Base-by-base conservation (phyloP, 371 early-diverging fungal species). In the Dinochytrium kinnereticum region DNA sequence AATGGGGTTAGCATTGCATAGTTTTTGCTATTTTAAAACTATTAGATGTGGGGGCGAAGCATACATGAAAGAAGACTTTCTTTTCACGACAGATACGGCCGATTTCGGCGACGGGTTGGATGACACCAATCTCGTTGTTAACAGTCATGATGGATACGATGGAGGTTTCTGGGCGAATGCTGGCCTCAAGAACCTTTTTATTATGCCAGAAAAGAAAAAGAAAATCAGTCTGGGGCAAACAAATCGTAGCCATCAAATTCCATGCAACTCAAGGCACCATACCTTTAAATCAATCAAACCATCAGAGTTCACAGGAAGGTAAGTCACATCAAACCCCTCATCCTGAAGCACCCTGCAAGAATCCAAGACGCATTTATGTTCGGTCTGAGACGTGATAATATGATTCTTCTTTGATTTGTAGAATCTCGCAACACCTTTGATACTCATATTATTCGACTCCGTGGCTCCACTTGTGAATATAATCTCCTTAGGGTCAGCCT, bases 361-460 rank as follows among this genome's bases (percentile, higher is more conserved):
- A 78, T 99, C 99, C 71, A 99, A 87, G 15, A 99, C 97, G 79
- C 98, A 98, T 88, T 99, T 99, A 87, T 99, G 99, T 86, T 99
- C 99, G 40, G 94, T 98, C 84, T 98, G 98, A 7, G 96, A 91
- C 13, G 99, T 99, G 75, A 99, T 99, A 69, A 99, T 94, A 83
- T 99, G 99, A 73, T 91, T 94, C 88, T 97, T 96, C 72, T 92
- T 95, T 74, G 87, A 89, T 80, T 93, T 94, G 86, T 98, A 95
- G 84, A 98, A 99, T 49, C 95, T 87, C 5, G 97, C 95, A 50
- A 99, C 94, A 70, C 99, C 99, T 84, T 99, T 99, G 77, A 99
- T 86, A 74, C 95, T 92, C 33, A 96, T 82, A 81, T 99, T 99
- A 90, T 97, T 97, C 57, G 96, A 92, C 84, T 99, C 99, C n/a